Conservation (phyloP, 345 rosid species). For the Salix suchowensis region DNA sequence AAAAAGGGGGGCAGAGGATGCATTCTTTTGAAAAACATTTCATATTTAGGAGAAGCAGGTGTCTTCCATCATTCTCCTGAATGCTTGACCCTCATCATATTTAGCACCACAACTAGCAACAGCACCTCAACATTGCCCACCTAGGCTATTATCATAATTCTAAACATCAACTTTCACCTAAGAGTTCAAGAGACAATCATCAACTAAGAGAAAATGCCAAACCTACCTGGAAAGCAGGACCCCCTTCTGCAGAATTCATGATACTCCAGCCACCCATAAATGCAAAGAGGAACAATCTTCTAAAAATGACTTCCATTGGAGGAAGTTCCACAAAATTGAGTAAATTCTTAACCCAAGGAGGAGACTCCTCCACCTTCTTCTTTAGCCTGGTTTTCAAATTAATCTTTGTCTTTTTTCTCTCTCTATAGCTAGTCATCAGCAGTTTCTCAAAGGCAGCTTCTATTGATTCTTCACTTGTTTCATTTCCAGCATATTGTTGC, state of each 20-base stretch:
- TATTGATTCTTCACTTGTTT: constrained; percentile 84
- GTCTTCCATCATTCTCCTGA: neutral
- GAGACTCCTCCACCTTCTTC: constrained; percentile 95
- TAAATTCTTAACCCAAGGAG: constrained; percentile 76
- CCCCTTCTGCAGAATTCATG: constrained; percentile 93
- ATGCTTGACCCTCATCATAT: neutral
- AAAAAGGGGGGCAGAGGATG: too few species aligned
- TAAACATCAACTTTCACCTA: too few species aligned
- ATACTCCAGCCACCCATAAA: constrained; percentile 99
- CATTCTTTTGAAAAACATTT: too few species aligned
- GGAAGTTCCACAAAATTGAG: constrained; percentile 83
- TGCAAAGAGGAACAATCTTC: constrained; percentile 91
- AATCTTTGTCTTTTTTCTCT: constrained; percentile 79
- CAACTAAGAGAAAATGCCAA: constrained; percentile 11
- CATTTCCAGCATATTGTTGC: constrained; percentile 82
- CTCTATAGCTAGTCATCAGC: constrained; percentile 67
- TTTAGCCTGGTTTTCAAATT: constrained; percentile 75
- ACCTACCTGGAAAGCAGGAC: constrained; percentile 98
- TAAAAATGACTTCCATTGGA: constrained; percentile 67
- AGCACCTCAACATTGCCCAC: neutral
- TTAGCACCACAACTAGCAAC: neutral
- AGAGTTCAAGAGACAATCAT: neutral
- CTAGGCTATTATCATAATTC: too few species aligned
- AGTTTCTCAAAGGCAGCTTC: constrained; percentile 97
- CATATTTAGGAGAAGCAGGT: too few species aligned